A percentile compares a stretch with the other conserved stretches of the same genome.
phyloP scores from a whole-genome alignment of 2,329 filamentous ascomycete species.

The Helicocarpus griseus region DNA sequence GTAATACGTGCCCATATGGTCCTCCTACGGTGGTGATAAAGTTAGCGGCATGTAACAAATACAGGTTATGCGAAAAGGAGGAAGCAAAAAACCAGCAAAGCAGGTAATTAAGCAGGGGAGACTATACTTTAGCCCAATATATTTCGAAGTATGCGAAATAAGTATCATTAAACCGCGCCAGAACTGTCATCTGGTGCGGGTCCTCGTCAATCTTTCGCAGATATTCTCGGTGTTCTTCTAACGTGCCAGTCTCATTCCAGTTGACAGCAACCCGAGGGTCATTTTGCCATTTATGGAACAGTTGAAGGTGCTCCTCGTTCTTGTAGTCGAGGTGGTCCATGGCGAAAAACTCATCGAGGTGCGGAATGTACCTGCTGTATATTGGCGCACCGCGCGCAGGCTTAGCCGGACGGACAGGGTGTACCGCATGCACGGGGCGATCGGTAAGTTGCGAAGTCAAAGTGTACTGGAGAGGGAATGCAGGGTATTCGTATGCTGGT shows the following conservation, averaged over 20 bases:
- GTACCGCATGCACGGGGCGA: slow-evolving; percentile 49
- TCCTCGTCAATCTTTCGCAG: slow-evolving; percentile 59
- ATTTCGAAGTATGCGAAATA: slow-evolving; percentile 72
- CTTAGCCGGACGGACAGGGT: slow-evolving; percentile 63
- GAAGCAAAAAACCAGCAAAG: slow-evolving; percentile 7
- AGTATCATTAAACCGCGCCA: slow-evolving; percentile 61
- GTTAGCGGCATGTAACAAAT: background rate
- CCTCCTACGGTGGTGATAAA: slow-evolving; percentile 34
- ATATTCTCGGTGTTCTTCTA: slow-evolving; percentile 66
- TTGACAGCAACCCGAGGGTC: slow-evolving; percentile 70
- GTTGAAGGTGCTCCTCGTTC: slow-evolving; percentile 52
- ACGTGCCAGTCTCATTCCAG: slow-evolving; percentile 69
- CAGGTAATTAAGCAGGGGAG: background rate
- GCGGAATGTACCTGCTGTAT: slow-evolving; percentile 70
- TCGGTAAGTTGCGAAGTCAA: slow-evolving; percentile 41
- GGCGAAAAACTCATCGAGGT: slow-evolving; percentile 66
- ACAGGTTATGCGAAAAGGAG: background rate
- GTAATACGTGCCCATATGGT: slow-evolving; percentile 51
- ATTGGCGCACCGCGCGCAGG: slow-evolving; percentile 59
- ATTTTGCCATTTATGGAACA: slow-evolving; percentile 77
- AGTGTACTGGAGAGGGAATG: slow-evolving; percentile 26
- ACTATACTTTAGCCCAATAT: slow-evolving; percentile 60
- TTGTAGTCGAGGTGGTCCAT: slow-evolving; percentile 64
- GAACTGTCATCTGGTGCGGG: slow-evolving; percentile 59
- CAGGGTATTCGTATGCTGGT: slow-evolving; percentile 20